Conservation (phyloP, 805 yeast genomes). For the Wickerhamiella qilinensis region DNA sequence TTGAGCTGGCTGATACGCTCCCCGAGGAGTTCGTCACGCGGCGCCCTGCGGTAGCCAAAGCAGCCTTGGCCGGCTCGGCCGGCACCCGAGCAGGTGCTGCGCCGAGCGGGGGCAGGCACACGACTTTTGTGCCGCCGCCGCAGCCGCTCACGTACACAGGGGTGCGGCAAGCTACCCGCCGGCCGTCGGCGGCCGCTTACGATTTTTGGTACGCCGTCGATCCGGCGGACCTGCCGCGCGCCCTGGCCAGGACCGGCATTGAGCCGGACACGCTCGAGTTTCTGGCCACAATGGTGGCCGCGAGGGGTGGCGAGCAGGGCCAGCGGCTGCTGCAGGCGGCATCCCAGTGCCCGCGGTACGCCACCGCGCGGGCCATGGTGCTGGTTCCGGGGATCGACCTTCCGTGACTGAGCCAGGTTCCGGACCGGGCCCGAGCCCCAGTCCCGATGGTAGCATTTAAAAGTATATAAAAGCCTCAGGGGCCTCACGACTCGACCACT, state of each 20-base stretch:
- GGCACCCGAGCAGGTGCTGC: background rate
- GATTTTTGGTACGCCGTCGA: constrained; percentile 10
- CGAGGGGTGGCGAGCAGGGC: constrained; percentile 8
- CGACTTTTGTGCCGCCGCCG: constrained; percentile 4
- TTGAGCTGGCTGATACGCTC: constrained; percentile 2
- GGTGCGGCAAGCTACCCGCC: constrained; percentile 9
- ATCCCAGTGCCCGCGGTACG: constrained; percentile 9
- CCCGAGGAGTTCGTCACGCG: constrained; percentile 4
- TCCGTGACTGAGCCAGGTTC: background rate
- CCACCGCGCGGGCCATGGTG: constrained; percentile 11
- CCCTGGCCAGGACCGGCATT: constrained; percentile 10
- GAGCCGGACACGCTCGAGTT: constrained; percentile 16
- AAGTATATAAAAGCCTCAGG: too few relatives aligned
- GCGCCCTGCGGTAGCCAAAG: background rate
- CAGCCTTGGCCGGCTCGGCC: background rate
- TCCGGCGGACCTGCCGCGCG: constrained; percentile 8
- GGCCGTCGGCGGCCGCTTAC: constrained; percentile 5
- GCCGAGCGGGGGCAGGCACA: too few relatives aligned
- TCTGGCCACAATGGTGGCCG: constrained; percentile 6
- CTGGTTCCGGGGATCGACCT: background rate
- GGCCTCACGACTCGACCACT: too few relatives aligned
- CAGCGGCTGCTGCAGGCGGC: constrained; percentile 9
- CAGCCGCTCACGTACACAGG: constrained; percentile 12
- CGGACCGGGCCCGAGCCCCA: too few relatives aligned
- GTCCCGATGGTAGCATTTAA: too few relatives aligned